phyloP scores from a whole-genome alignment of 1,139 yeast species.

The Hemisphaericaspora xylanilytica region DNA sequence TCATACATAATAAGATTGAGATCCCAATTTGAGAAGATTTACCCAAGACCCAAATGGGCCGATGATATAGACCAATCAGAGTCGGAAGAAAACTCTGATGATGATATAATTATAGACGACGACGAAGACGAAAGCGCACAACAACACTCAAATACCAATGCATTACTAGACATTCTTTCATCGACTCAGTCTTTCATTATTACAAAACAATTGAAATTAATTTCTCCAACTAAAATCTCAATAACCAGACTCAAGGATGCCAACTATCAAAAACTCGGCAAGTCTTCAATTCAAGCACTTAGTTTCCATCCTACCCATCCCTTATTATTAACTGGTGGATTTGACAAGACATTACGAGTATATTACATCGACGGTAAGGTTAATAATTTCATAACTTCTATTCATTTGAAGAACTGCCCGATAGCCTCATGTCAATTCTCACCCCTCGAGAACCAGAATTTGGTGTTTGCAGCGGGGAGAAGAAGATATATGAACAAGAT shows the following conservation, averaged over 20 bases:
- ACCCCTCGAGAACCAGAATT: conserved; percentile 30
- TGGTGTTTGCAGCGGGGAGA: conserved; percentile 84
- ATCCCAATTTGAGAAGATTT: conserved; percentile 80
- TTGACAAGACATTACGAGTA: conserved; percentile 81
- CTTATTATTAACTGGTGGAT: conserved; percentile 83
- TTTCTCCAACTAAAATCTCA: conserved; percentile 71
- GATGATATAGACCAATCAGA: conserved; percentile 35
- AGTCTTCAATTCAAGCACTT: conserved; percentile 77
- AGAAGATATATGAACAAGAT: conserved; percentile 89
- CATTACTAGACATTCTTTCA: conserved; percentile 48
- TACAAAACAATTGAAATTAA: conserved; percentile 50
- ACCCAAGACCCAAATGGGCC: conserved; percentile 90
- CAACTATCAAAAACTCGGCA: conserved; percentile 63
- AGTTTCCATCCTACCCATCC: conserved; percentile 88
- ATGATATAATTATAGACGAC: conserved; percentile 25
- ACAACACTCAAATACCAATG: conserved; percentile 21
- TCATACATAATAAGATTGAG: conserved; percentile 73
- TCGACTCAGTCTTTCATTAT: conserved; percentile 57
- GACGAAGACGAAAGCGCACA: conserved; percentile 34
- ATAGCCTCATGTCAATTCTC: conserved; percentile 73
- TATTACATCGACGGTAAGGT: conserved; percentile 90
- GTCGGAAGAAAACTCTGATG: conserved; percentile 20
- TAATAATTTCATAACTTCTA: conserved; percentile 78
- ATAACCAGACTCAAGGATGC: conserved; percentile 85
- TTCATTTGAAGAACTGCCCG: conserved; percentile 77